Evolutionary conservation across 805 yeast genomes (phyloP).

Genomic region (Teunomyces barrocoloradensis): DNA sequence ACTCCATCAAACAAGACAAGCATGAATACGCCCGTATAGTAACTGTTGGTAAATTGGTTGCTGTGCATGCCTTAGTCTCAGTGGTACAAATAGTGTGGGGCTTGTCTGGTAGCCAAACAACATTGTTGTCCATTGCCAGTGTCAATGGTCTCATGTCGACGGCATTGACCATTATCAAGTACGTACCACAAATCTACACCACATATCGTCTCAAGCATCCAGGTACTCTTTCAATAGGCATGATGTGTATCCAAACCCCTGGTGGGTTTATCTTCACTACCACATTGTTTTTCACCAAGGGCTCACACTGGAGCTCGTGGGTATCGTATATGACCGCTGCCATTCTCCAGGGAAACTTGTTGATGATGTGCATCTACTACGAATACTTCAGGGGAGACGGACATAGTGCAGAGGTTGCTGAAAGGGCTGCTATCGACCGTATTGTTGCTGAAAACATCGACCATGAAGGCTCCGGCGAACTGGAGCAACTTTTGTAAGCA

Average conservation of each 20-base stretch:
- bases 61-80: constrained; percentile 34
- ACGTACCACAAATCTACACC: constrained; percentile 74
- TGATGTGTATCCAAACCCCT: constrained; percentile 87
- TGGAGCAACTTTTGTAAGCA: constrained; percentile 1
- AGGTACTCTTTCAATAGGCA: constrained; percentile 73
- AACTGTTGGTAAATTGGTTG: constrained; percentile 40
- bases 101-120: constrained; percentile 19
- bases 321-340: constrained; percentile 76
- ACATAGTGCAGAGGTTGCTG: constrained; percentile 22
- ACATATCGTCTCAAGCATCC: constrained; percentile 70
- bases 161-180: constrained; percentile 62
- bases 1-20: constrained; percentile 46
- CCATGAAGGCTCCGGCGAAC: neutral
- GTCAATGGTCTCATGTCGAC: constrained; percentile 66
- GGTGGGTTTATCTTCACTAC: constrained; percentile 82
- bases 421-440: constrained; percentile 28
- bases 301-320: constrained; percentile 87
- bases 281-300: constrained; percentile 67
- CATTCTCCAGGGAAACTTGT: constrained; percentile 56
- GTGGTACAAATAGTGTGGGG: constrained; percentile 35
- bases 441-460: constrained; percentile 25
- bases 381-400: constrained; percentile 24
- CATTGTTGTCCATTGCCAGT: constrained; percentile 46
- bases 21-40: constrained; percentile 42
- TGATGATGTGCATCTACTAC: constrained; percentile 57